Evolutionary conservation across 2,329 filamentous ascomycete species (phyloP).

Genomic region (Talaromyces islandicus): DNA sequence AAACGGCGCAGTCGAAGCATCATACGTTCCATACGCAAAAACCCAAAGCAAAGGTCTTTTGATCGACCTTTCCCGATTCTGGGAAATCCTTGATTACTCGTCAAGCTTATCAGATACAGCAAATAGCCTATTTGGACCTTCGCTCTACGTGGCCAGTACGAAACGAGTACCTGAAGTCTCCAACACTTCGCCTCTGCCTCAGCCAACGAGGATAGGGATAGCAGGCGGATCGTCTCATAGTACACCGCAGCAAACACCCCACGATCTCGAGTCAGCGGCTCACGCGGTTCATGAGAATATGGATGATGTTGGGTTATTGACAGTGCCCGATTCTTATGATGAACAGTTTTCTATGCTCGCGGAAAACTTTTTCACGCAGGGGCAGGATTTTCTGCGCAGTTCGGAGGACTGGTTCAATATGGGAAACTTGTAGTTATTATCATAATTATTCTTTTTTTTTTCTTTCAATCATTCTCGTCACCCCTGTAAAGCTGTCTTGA

Average conservation of each 20-base stretch:
- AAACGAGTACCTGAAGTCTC: constrained; percentile 32
- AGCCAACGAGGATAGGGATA: constrained; percentile 34
- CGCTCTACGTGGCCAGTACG: constrained; percentile 26
- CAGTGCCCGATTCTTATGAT: constrained; percentile 23
- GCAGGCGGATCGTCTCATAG: constrained; percentile 11
- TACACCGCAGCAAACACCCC: constrained; percentile 12
- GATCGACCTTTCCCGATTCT: constrained; percentile 44
- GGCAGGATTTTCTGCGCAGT: constrained; percentile 36
- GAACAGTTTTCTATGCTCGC: constrained; percentile 43
- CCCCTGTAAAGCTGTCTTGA: constrained; percentile 21
- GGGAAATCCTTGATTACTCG: constrained; percentile 45
- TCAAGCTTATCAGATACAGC: constrained; percentile 31
- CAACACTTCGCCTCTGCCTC: constrained; percentile 38
- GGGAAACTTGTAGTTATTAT: constrained; percentile 23
- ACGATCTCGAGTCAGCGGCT: constrained; percentile 16
- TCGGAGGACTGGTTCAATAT: constrained; percentile 31
- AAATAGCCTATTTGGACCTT: constrained; percentile 37
- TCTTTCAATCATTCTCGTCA: not conserved
- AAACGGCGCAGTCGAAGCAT: constrained; percentile 40
- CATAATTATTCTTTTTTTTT: not conserved
- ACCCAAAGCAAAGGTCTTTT: constrained; percentile 32
- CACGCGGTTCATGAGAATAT: constrained; percentile 15
- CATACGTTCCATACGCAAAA: constrained; percentile 33
- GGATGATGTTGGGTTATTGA: constrained; percentile 16
- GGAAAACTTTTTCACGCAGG: constrained; percentile 44